phyloP scores from a whole-genome alignment of 2,329 filamentous ascomycete genomes.

The Stylonectria norvegica region DNA sequence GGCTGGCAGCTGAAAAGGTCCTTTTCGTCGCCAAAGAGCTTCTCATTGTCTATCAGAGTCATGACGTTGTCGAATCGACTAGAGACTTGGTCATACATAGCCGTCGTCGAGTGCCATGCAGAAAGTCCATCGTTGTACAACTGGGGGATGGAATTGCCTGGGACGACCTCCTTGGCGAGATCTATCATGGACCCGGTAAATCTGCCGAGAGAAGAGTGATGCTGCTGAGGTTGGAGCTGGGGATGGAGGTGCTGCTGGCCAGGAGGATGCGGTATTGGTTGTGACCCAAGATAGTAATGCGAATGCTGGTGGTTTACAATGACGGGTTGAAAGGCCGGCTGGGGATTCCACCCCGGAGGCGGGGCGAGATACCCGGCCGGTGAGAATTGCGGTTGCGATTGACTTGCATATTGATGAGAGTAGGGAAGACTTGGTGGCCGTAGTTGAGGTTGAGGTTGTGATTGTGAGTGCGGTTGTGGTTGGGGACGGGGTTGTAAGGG shows the following conservation, averaged over 20 bases:
- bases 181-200: conserved; percentile 41
- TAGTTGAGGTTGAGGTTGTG: conserved; percentile 8
- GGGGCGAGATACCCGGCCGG: conserved; percentile 22
- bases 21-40: conserved; percentile 49
- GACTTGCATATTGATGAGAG: conserved; percentile 18
- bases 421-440: conserved; percentile 16
- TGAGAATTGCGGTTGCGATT: conserved; percentile 23
- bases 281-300: conserved; percentile 39
- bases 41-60: conserved; percentile 67
- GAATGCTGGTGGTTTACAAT: conserved; percentile 50
- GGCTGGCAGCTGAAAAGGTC: conserved; percentile 47
- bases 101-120: conserved; percentile 44
- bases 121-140: conserved; percentile 44
- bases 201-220: conserved; percentile 29
- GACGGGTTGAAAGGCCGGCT: conserved; percentile 35
- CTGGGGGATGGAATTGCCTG: conserved; percentile 19
- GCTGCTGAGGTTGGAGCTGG: conserved; percentile 10
- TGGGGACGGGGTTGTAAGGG: conserved; percentile 2
- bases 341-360: conserved; percentile 20
- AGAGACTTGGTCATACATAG: conserved; percentile 57
- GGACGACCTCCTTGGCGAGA: conserved; percentile 39
- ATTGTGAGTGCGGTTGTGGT: conserved; percentile 8
- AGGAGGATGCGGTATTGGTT: conserved; percentile 5
- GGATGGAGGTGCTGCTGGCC: conserved; percentile 4
- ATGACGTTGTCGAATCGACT: conserved; percentile 64